phyloP scores from a whole-genome alignment of 1,284 basidiomycete genomes.

The Wallemia ichthyophaga region DNA sequence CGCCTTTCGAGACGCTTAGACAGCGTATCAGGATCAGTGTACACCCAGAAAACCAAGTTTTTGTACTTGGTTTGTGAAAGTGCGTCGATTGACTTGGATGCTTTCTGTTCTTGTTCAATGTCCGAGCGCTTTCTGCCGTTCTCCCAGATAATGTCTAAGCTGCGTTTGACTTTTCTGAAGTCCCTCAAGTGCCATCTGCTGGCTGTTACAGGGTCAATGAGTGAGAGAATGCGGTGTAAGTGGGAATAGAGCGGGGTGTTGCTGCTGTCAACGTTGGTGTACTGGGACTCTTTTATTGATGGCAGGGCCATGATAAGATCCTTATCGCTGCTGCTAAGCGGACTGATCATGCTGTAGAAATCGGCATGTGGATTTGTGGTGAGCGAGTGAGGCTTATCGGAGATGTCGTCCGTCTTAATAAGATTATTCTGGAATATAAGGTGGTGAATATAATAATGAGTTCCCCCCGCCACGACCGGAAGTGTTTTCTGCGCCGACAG shows the following conservation, averaged over 20 bases:
- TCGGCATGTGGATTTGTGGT: background rate
- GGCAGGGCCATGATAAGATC: background rate
- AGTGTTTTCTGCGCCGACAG: constrained; percentile 30
- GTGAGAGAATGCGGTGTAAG: constrained; percentile 3
- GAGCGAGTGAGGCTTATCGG: constrained; percentile 3
- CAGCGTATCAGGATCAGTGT: constrained; percentile 35
- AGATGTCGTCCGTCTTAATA: constrained; percentile 7
- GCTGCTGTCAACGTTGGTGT: constrained; percentile 9
- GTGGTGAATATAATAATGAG: constrained; percentile 91
- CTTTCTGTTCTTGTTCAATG: constrained; percentile 28
- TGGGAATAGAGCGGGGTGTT: constrained; percentile 4
- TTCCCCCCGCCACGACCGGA: constrained; percentile 79
- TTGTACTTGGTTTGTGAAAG: constrained; percentile 21
- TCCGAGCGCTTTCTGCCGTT: constrained; percentile 35
- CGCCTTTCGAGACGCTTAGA: constrained; percentile 40
- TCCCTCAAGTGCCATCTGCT: constrained; percentile 86
- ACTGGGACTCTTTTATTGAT: background rate
- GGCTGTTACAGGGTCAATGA: constrained; percentile 43
- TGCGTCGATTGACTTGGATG: constrained; percentile 22
- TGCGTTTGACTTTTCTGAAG: constrained; percentile 58
- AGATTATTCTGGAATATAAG: constrained; percentile 18
- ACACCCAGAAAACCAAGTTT: constrained; percentile 74
- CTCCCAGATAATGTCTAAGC: constrained; percentile 47
- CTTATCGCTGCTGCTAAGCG: constrained; percentile 1
- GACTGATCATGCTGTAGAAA: constrained; percentile 1